A percentile compares a stretch with the other conserved stretches of the same genome.
These are phyloP conservation scores for Gracilaria gracilis DNA, from an alignment of 23 red algal genomes.

Conservation along the genomic window DNA sequence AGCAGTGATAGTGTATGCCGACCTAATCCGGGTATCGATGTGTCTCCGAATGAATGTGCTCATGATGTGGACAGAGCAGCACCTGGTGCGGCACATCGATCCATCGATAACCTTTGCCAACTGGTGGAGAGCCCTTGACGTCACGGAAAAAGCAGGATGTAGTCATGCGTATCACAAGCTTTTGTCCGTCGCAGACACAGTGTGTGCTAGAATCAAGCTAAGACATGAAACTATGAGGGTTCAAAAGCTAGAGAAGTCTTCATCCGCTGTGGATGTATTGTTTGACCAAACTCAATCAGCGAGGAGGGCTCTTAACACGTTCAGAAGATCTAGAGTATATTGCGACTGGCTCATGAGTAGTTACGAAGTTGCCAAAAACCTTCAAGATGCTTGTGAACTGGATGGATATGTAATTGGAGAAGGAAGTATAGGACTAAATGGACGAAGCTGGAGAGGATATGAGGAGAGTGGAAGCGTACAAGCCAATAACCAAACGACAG, in stretches of 20 bases:
- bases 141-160: conserved; percentile 13
- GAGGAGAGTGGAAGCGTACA: not conserved
- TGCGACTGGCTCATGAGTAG: conserved; percentile 17
- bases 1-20: not conserved
- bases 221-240: conserved; percentile 4
- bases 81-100: not conserved
- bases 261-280: not conserved
- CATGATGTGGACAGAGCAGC: not conserved
- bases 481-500: not conserved
- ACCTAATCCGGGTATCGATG: not conserved
- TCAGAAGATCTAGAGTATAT: conserved; percentile 12
- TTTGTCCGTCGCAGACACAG: not conserved
- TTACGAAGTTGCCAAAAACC: conserved; percentile 1
- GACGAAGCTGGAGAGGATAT: not conserved
- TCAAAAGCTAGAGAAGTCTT: conserved; percentile 3
- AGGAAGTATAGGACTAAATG: conserved; percentile 1
- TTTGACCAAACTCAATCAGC: not conserved
- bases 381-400: conserved; percentile 5
- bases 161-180: conserved; percentile 37
- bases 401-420: conserved; percentile 20
- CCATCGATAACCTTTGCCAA: not conserved
- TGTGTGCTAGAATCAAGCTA: conserved; percentile 4
- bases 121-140: conserved; percentile 11
- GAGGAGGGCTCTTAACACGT: not conserved
- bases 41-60: conserved; percentile 38